phyloP scores from a whole-genome alignment of 768 basidiomycete species.

The Leccinum uliginosum region DNA sequence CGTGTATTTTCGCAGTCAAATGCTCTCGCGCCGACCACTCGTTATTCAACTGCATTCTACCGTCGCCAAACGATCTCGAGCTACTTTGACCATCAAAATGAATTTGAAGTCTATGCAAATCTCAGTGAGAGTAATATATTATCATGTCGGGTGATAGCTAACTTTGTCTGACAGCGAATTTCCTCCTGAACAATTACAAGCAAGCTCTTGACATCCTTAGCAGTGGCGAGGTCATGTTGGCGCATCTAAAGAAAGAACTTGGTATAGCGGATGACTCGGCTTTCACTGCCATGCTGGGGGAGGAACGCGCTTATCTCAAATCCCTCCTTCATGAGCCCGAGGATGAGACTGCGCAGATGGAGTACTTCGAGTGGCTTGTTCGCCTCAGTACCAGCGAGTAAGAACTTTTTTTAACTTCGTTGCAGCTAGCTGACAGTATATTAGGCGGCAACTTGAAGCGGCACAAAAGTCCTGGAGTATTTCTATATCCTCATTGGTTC shows the following conservation, averaged over 20 bases:
- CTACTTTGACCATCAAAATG: neutral
- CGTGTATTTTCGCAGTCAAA: neutral
- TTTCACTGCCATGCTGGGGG: neutral
- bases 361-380: neutral
- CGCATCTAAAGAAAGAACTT: neutral
- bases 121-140: neutral
- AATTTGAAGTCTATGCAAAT: neutral
- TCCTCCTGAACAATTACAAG: neutral
- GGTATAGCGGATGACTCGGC: neutral
- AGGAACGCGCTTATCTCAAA: neutral
- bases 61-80: neutral
- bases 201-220: neutral
- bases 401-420: neutral
- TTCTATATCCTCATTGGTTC: neutral
- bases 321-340: neutral
- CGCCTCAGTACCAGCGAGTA: neutral
- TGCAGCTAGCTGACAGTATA: neutral
- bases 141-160: neutral
- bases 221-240: neutral
- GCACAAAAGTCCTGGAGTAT: neutral
- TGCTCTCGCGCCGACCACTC: neutral
- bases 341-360: neutral
- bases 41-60: neutral
- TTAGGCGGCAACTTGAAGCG: neutral
- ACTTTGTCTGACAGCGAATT: neutral